Evolutionary conservation across 2,329 filamentous ascomycete genomes (phyloP), one percentile per base, ranked within the genome.

Genomic region (Penicillium occitanis): DNA sequence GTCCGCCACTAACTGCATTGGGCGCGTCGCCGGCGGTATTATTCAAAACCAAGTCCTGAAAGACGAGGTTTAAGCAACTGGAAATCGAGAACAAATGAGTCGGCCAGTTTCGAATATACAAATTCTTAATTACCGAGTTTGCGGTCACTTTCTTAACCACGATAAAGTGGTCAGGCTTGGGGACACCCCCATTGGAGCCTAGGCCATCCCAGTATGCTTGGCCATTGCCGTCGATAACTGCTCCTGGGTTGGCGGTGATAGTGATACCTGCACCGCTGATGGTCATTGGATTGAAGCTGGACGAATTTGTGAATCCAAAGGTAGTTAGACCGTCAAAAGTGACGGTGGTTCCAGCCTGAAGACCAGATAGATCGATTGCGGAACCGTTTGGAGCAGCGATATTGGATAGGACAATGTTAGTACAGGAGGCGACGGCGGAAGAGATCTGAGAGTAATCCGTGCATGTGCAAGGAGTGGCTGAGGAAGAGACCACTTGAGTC

Each of bases 21-120:
- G 53, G 53, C 0, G 19, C 30, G n/a, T 57, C 8, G 3, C 53
- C 53, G 13, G 53, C 53, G 11, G 30, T 57, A 37, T 57, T 57
- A 57, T 57, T 57, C 53, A 57, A 37, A 22, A 57, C 28, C 33
- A 57, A 22, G 33, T 57, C 30, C 53, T 37, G 53, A 28, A 57
- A 57, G 8, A 57, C 33, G 33, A 57, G 28, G 30, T 57, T 17
- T 14, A 30, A 57, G 33, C 13, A 57, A 7, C 53, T 37, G 8
- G 53, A 57, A 57, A 57, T 37, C 19, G 53, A 57, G 17, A 57
- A 57, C 53, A 57, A 19, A 57, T 57, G 53, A 22, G 53, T 57
- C 30, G 53, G 30, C 53, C 53, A 57, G 33, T 57, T 57, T 14
- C 35, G 53, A 37, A 57, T 19, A 22, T 57, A 57, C 10, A 57